Percentiles rank a stretch among this genome's conserved stretches.
Evolutionary conservation across 1,284 basidiomycete genomes (phyloP).

Genomic region (Polyporus tsugae): DNA sequence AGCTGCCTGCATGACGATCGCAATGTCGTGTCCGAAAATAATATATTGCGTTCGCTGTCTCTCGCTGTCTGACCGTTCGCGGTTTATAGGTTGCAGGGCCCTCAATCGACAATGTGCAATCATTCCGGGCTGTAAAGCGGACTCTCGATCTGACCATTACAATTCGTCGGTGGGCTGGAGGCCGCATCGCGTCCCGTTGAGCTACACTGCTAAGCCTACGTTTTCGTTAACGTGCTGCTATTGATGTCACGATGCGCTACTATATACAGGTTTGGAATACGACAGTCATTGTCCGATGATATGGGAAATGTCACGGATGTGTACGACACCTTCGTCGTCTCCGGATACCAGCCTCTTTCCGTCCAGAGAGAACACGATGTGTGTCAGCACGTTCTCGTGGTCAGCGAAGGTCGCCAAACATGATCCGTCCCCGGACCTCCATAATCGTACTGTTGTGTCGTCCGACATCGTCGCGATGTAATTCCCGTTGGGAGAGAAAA

Average conservation of each 20-base stretch:
- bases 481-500: background rate
- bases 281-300: background rate
- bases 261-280: background rate
- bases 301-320: background rate
- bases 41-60: slow-evolving; percentile 31
- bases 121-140: too few relatives aligned
- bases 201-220: background rate
- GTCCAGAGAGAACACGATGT: background rate
- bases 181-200: background rate
- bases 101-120: too few relatives aligned
- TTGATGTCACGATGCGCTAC: background rate
- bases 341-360: background rate
- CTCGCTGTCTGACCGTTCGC: background rate
- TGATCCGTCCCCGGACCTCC: background rate
- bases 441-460: background rate
- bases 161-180: too few relatives aligned
- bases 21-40: slow-evolving; percentile 31
- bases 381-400: background rate
- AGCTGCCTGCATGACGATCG: slow-evolving; percentile 65
- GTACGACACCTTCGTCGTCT: background rate
- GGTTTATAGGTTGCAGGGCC: too few relatives aligned
- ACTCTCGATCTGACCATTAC: background rate
- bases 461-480: background rate
- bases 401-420: background rate
- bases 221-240: background rate